Evolutionary conservation across 495 filamentous ascomycete species (phyloP).

Genomic region (Ramalina intermedia): DNA sequence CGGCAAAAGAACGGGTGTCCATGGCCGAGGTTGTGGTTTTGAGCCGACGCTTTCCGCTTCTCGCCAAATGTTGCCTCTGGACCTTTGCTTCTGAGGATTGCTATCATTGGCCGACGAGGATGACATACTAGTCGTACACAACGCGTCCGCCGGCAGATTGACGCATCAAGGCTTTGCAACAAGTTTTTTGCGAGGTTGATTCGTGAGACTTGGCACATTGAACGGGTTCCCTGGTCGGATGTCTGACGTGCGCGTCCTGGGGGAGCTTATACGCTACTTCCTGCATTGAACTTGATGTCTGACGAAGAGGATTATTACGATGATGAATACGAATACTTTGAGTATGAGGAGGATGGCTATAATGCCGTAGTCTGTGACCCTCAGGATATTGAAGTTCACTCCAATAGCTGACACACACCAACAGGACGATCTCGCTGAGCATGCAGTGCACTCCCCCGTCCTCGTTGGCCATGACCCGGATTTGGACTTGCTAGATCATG

Average conservation of each 20-base stretch:
- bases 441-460: constrained; percentile 28
- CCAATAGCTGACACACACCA: background rate
- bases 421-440: constrained; percentile 35
- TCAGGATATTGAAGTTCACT: background rate
- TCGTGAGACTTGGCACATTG: too few relatives aligned
- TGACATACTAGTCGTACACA: too few relatives aligned
- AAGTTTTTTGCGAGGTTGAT: too few relatives aligned
- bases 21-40: constrained; percentile 6
- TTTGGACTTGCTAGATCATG: constrained; percentile 28
- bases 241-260: too few relatives aligned
- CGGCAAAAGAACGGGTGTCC: too few relatives aligned
- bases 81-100: background rate
- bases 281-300: constrained; percentile 22
- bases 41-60: background rate
- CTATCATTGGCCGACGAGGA: too few relatives aligned
- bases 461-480: background rate
- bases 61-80: too few relatives aligned
- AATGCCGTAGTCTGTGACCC: constrained; percentile 27
- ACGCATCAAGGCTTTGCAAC: too few relatives aligned
- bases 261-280: too few relatives aligned
- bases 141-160: too few relatives aligned
- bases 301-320: constrained; percentile 35
- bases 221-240: too few relatives aligned
- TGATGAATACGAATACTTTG: constrained; percentile 27
- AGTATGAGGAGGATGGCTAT: constrained; percentile 26